phyloP scores from a whole-genome alignment of 1,284 basidiomycete genomes.

The Cutaneotrichosporon arboriforme region DNA sequence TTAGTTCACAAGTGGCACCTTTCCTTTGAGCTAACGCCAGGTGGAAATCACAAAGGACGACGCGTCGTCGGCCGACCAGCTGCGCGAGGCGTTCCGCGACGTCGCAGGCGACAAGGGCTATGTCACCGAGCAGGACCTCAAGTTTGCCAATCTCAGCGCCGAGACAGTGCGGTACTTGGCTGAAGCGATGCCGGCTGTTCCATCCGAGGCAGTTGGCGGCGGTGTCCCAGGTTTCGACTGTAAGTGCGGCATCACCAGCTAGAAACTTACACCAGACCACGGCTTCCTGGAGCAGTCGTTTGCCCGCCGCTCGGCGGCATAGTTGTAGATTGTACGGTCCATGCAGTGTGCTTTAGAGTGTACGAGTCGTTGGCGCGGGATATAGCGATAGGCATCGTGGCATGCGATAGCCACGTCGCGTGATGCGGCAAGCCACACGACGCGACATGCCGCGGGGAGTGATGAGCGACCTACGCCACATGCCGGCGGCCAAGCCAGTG shows the following conservation, averaged over 20 bases:
- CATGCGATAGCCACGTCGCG: too few relatives aligned
- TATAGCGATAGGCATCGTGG: too few relatives aligned
- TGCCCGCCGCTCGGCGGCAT: conserved; percentile 12
- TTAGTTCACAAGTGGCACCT: conserved; percentile 41
- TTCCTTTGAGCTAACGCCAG: conserved; percentile 47
- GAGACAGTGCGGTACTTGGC: conserved; percentile 74
- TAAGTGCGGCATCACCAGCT: conserved; percentile 29
- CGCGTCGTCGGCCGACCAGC: conserved; percentile 84
- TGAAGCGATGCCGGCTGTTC: conserved; percentile 33
- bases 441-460: too few relatives aligned
- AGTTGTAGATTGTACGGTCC: conserved; percentile 1
- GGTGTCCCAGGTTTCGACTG: conserved; percentile 34
- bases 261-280: conserved; percentile 32
- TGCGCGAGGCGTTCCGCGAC: conserved; percentile 88
- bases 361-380: too few relatives aligned
- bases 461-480: too few relatives aligned
- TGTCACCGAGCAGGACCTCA: conserved; percentile 88
- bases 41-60: conserved; percentile 89
- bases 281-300: conserved; percentile 40
- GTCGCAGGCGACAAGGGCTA: conserved; percentile 81
- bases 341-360: neutral
- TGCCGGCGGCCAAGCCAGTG: too few relatives aligned
- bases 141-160: conserved; percentile 74
- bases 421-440: too few relatives aligned
- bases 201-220: conserved; percentile 5